Percentiles rank a stretch among this genome's conserved stretches.
phyloP scores from a whole-genome alignment of 306 rosid species.

The Prunus fruticosa region DNA sequence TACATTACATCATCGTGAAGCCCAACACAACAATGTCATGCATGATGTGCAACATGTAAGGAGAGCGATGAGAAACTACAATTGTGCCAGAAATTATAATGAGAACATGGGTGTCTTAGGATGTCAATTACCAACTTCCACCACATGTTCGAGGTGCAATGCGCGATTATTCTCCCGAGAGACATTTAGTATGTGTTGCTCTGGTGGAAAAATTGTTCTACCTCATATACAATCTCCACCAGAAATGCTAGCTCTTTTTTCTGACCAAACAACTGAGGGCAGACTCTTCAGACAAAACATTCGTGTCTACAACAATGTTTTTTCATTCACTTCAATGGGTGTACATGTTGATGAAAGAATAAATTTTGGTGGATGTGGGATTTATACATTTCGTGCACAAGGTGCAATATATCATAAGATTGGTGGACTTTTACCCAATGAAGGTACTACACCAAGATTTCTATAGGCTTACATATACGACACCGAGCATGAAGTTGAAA shows the following conservation, averaged over 20 bases:
- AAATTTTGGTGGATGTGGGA: not conserved
- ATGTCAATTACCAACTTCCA: not conserved
- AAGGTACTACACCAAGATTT: not conserved
- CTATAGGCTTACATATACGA: not conserved
- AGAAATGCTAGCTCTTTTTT: not conserved
- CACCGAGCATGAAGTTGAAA: not conserved
- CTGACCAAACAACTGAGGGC: not conserved
- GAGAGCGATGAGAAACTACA: not conserved
- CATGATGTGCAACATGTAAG: not conserved
- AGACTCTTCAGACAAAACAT: not conserved
- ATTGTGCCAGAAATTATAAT: not conserved
- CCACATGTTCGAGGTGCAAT: not conserved
- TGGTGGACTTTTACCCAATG: not conserved
- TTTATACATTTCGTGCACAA: slow-evolving; percentile 5
- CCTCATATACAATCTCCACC: not conserved
- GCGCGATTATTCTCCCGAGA: not conserved
- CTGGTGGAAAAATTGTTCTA: not conserved
- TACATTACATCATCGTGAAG: not conserved
- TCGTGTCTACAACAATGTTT: not conserved
- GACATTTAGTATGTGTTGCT: not conserved
- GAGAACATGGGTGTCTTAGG: not conserved
- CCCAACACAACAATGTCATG: not conserved
- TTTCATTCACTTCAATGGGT: slow-evolving; percentile 3
- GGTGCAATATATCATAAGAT: slow-evolving; percentile 3
- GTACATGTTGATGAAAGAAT: not conserved